Evolutionary conservation across 495 filamentous ascomycete species (phyloP), one percentile per base, ranked within the genome.

Genomic region (Talaromyces wortmannii): DNA sequence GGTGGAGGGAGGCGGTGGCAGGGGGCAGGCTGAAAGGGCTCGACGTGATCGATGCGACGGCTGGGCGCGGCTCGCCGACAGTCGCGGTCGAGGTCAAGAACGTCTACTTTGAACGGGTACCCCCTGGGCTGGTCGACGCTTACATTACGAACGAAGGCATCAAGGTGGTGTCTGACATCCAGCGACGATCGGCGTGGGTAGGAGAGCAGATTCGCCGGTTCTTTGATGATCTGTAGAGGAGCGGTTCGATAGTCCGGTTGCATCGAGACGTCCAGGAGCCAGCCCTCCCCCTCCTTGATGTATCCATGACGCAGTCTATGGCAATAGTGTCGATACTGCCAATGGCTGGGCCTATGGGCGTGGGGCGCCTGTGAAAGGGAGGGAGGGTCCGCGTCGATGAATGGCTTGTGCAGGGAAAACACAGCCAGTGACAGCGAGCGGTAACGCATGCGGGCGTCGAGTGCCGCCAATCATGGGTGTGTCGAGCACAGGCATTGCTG

Each of bases 71-170:
- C 36, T 59, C 43, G 48, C 31, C 44, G 36, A 43, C 12, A 32
- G 42, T 7, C 47, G 5, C 12, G 8, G 17, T 17, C 13, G 47
- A 31, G 17, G 70, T 86, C 10, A 76, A 70, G 47, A 88, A 88
- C 56, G 58, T 77, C 12, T 85, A 83, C 53, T 88, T 88, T 54
- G 85, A 90, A 66, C 87, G 84, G 84, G 72, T 86, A 7, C 75
- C 79, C 2, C 61, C 72, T 5, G 49, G 56, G 2, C 64, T 78
- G 29, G 70, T 88, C 0, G 77, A 87, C 62, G 71, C 60, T 0
- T 86, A 83, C 57, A 59, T 85, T 48, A 80, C 78, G 5, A 84
- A 88, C 44, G 61, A 73, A 6, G 79, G 78, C 0, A 55, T 67
- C 6, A 47, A 74, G 52, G 60, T 60, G 6, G 53, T 46, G 7